Evolutionary conservation across 140 eudicot genomes (phyloP).

Genomic region (Oenanthe javanica): DNA sequence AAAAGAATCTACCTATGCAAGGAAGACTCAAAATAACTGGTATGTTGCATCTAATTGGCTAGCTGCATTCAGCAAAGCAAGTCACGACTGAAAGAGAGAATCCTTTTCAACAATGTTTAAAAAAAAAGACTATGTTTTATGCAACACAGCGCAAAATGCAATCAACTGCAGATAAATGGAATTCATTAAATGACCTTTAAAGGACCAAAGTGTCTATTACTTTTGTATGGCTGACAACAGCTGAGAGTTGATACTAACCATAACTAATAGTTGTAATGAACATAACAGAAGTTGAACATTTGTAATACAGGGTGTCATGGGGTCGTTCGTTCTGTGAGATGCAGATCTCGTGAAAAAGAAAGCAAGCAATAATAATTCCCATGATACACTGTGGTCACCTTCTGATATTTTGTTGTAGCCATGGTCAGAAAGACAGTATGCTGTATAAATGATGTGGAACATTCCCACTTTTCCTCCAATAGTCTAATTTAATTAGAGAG

Average conservation of each 20-base stretch:
- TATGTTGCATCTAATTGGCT: neutral
- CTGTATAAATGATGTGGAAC: neutral
- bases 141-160: neutral
- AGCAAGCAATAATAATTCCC: neutral
- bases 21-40: neutral
- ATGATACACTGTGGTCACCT: no score
- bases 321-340: neutral
- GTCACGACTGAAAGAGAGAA: neutral
- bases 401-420: neutral
- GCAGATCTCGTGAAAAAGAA: neutral
- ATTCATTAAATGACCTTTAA: neutral
- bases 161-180: neutral
- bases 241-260: neutral
- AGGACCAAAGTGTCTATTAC: neutral
- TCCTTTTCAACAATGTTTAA: neutral
- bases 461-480: neutral
- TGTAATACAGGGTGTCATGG: neutral
- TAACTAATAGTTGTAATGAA: neutral
- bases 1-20: neutral
- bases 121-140: neutral
- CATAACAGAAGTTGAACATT: neutral
- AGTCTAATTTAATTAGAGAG: neutral
- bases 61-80: neutral
- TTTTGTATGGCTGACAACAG: neutral
- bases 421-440: neutral